A percentile compares a stretch with the other conserved stretches of the same genome.
Evolutionary conservation across 139 green algal genomes (phyloP).

Genomic region (Chlamydomonas applanata): DNA sequence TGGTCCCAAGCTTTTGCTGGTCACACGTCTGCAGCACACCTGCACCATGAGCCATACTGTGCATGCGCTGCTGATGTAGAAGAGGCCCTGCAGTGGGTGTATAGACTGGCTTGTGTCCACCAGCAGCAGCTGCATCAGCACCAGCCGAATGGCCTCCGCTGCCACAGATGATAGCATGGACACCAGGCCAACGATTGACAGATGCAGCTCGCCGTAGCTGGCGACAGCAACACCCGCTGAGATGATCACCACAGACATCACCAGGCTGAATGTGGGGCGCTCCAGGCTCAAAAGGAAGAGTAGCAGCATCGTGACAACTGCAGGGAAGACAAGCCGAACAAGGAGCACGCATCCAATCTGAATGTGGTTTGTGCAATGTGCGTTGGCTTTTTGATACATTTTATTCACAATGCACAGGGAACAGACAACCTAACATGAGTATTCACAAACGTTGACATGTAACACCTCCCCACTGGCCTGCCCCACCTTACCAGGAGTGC

Average conservation of each 20-base stretch:
- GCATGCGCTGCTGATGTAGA: conserved; percentile 78
- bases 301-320: conserved; percentile 79
- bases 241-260: conserved; percentile 59
- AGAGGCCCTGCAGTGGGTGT: conserved; percentile 78
- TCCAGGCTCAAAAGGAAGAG: conserved; percentile 71
- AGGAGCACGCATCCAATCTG: too few species aligned
- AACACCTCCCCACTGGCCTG: too few species aligned
- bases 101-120: conserved; percentile 47
- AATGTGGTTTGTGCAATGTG: too few species aligned
- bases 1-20: too few species aligned
- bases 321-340: too few species aligned
- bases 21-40: conserved; percentile 15
- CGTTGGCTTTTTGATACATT: too few species aligned
- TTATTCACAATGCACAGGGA: too few species aligned
- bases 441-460: too few species aligned
- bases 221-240: conserved; percentile 64
- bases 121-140: conserved; percentile 83
- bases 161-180: conserved; percentile 71
- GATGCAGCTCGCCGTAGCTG: conserved; percentile 60
- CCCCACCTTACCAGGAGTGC: too few species aligned
- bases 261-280: conserved; percentile 47
- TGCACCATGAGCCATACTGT: conserved; percentile 62
- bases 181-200: conserved; percentile 56
- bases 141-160: conserved; percentile 66
- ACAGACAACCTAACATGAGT: too few species aligned